Evolutionary conservation across 2,329 filamentous ascomycete genomes (phyloP), one percentile per base, ranked within the genome.

Genomic region (Epichloe amarillans): DNA sequence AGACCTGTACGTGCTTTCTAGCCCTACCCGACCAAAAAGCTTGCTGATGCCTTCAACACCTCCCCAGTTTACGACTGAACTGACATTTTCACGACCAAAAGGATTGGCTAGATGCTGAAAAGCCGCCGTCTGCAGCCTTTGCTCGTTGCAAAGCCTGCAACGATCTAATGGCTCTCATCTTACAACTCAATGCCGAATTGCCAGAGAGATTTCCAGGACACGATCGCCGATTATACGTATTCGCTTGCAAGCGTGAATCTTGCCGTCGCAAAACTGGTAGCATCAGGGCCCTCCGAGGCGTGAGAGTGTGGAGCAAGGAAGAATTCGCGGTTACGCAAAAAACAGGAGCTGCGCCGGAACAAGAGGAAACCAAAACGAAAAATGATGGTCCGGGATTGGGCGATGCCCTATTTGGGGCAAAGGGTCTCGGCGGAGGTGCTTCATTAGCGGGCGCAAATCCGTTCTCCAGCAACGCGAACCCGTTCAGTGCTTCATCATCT

Each of bases 121-220:
- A 75, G 40, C 74, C 85, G 4, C 86, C 91, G 7, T 86, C 87
- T 1, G 85, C 85, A 23, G 73, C 83, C 1, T 76, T 95, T 10
- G 88, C 86, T 21, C 84, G 83, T 68, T 98, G 93, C 72, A 88
- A 86, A 68, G 77, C 86, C 57, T 98, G 93, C 79, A 86, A 88
- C 57, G 79, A 82, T 49, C 69, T 88, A 49, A 88, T 96, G 80
- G 83, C 81, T 1, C 76, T 97, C 11, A 78, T 98, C 3, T 77
- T 98, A 45, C 89, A 98, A 67, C 77, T 98, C 30, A 88, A 98
- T 67, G 90, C 82, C 60, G 89, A 96, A 64, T 76, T 97, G 3
- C 90, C 89, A 14, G 85, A 91, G 50, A 77, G 81, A 46, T 96
- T 95, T 61, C 86, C 89, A 2, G 82, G 83, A 51, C 88, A 97